Evolutionary conservation across 805 yeast genomes (phyloP).

Genomic region (Candida silvicultrix): DNA sequence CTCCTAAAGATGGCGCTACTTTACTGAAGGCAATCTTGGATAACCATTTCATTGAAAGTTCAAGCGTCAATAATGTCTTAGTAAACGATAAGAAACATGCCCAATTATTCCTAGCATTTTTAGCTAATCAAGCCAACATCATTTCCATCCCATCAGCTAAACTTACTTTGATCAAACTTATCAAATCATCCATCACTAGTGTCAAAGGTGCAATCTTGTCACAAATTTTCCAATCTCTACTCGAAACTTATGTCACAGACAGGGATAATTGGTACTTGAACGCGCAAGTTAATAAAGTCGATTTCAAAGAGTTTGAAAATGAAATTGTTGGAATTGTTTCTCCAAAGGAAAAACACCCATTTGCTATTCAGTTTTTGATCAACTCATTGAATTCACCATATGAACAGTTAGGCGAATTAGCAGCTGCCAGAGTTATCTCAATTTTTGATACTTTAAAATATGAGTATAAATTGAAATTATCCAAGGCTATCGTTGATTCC

Average conservation of each 20-base stretch:
- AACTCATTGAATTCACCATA: constrained; percentile 40
- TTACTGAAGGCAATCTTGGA: constrained; percentile 36
- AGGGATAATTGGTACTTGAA: constrained; percentile 38
- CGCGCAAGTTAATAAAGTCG: constrained; percentile 43
- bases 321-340: constrained; percentile 55
- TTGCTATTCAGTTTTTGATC: constrained; percentile 57
- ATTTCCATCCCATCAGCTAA: constrained; percentile 52
- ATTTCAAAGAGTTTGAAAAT: constrained; percentile 49
- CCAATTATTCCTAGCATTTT: constrained; percentile 51
- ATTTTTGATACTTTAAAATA: constrained; percentile 51
- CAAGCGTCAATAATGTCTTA: constrained; percentile 35
- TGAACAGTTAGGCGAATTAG: constrained; percentile 38
- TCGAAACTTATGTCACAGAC: constrained; percentile 38
- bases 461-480: constrained; percentile 51
- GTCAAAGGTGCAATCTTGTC: constrained; percentile 42
- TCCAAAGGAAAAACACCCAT: constrained; percentile 48
- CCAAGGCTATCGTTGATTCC: constrained; percentile 55
- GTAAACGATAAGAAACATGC: constrained; percentile 50
- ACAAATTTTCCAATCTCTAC: constrained; percentile 37
- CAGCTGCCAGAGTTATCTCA: constrained; percentile 44
- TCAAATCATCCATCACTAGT: constrained; percentile 30
- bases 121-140: constrained; percentile 60
- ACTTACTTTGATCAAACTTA: constrained; percentile 36
- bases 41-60: constrained; percentile 44
- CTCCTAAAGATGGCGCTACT: constrained; percentile 56